Percentiles rank a stretch among this genome's conserved stretches.
Conservation (phyloP, 2,329 filamentous ascomycete species). For the Alternaria sp. region DNA sequence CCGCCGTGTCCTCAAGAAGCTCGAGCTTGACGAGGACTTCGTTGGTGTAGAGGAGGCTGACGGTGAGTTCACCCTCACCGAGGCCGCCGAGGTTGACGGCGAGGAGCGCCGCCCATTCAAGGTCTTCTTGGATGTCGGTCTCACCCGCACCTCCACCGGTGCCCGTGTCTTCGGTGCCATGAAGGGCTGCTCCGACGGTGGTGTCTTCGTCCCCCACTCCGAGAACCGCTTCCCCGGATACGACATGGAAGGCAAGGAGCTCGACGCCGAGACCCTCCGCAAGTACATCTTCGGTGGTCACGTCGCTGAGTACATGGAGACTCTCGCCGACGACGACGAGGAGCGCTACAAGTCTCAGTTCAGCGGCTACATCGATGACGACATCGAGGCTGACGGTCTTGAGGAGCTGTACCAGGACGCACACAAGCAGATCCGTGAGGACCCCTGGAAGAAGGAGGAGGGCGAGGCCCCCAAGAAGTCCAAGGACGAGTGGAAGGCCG, state of each 20-base stretch:
- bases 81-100: conserved; percentile 90
- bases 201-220: conserved; percentile 95
- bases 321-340: conserved; percentile 98
- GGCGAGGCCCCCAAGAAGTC: conserved; percentile 82
- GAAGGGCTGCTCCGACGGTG: conserved; percentile 99
- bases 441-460: conserved; percentile 93
- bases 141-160: conserved; percentile 95
- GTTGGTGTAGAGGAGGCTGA: conserved; percentile 94
- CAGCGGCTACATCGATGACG: conserved; percentile 95
- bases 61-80: conserved; percentile 94
- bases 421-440: conserved; percentile 95
- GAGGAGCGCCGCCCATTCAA: conserved; percentile 97
- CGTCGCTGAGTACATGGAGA: conserved; percentile 99
- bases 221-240: conserved; percentile 99
- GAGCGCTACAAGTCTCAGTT: conserved; percentile 99
- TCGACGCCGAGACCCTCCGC: conserved; percentile 94
- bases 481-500: conserved; percentile 96
- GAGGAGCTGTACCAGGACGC: conserved; percentile 97
- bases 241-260: conserved; percentile 97
- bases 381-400: conserved; percentile 92
- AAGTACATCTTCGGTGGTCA: conserved; percentile 99
- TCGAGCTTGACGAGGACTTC: conserved; percentile 92
- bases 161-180: conserved; percentile 98
- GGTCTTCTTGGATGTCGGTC: conserved; percentile 97
- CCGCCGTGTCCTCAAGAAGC: conserved; percentile 96